A percentile compares a stretch with the other conserved stretches of the same genome.
Conservation (phyloP, 257 asterid species). For the Eustoma russellianum region DNA sequence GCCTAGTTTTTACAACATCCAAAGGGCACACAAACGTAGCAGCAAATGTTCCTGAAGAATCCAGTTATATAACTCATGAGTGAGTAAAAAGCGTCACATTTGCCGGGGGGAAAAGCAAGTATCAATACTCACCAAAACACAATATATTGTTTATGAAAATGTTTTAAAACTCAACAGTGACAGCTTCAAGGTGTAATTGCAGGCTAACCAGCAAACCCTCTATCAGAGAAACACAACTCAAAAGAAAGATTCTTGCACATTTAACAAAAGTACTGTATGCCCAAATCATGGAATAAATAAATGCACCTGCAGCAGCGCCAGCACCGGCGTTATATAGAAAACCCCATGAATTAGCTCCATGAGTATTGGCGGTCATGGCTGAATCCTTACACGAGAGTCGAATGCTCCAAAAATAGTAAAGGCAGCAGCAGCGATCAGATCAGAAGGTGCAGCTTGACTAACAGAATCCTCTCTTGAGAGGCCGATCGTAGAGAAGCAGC, state of each 20-base stretch:
- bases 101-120: background rate
- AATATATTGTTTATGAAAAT: too few species aligned
- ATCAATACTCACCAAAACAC: too few species aligned
- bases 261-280: background rate
- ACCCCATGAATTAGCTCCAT: constrained; percentile 54
- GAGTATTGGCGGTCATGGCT: constrained; percentile 59
- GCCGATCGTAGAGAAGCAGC: constrained; percentile 51
- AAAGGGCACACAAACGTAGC: constrained; percentile 96
- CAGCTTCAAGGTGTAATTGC: too few species aligned
- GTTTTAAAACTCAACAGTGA: background rate
- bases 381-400: constrained; percentile 21
- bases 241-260: background rate
- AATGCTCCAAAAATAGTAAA: constrained; percentile 5
- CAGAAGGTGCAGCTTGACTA: constrained; percentile 7
- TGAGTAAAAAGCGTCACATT: constrained; percentile 7
- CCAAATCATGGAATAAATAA: background rate
- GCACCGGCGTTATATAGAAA: constrained; percentile 89
- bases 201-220: too few species aligned
- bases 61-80: background rate
- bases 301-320: constrained; percentile 90
- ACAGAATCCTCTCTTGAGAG: constrained; percentile 74
- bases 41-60: constrained; percentile 77
- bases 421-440: constrained; percentile 6
- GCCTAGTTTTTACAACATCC: constrained; percentile 95
- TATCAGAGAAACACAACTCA: too few species aligned